Evolutionary conservation across 2,329 filamentous ascomycete genomes (phyloP).

Genomic region (Fusarium algeriense): DNA sequence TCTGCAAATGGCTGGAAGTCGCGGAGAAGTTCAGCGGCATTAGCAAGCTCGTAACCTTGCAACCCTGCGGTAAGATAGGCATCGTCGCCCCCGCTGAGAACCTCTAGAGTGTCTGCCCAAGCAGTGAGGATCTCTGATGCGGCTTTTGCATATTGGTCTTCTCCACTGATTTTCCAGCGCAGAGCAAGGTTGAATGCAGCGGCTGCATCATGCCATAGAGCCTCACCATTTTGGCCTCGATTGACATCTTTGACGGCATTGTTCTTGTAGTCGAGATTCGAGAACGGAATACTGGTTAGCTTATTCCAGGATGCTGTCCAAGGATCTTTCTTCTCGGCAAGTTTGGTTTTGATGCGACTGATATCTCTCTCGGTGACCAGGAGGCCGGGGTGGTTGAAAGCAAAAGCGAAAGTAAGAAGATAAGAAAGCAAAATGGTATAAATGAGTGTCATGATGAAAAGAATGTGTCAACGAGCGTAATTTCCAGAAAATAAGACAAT

Average conservation of each 20-base stretch:
- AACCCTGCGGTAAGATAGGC: conserved; percentile 55
- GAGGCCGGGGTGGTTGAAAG: conserved; percentile 1
- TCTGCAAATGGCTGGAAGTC: conserved; percentile 39
- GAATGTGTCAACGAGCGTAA: background rate
- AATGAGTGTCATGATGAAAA: conserved; percentile 2
- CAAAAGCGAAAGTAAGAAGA: conserved; percentile 44
- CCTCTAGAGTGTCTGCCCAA: background rate
- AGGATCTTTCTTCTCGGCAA: background rate
- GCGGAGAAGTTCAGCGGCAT: conserved; percentile 59
- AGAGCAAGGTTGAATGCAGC: conserved; percentile 6
- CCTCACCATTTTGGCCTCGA: background rate
- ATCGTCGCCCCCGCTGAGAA: background rate
- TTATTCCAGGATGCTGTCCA: conserved; percentile 7
- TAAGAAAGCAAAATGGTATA: background rate
- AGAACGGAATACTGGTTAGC: background rate
- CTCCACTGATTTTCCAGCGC: background rate
- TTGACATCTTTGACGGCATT: conserved; percentile 1
- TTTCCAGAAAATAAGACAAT: background rate
- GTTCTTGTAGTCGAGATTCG: background rate
- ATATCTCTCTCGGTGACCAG: background rate
- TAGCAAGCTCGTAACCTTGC: conserved; percentile 61
- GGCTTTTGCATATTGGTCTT: background rate
- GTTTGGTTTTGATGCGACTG: background rate
- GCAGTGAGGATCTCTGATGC: background rate
- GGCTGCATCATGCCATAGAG: conserved; percentile 2